Evolutionary conservation across 257 asterid genomes (phyloP).

Genomic region (Scutellaria baicalensis): DNA sequence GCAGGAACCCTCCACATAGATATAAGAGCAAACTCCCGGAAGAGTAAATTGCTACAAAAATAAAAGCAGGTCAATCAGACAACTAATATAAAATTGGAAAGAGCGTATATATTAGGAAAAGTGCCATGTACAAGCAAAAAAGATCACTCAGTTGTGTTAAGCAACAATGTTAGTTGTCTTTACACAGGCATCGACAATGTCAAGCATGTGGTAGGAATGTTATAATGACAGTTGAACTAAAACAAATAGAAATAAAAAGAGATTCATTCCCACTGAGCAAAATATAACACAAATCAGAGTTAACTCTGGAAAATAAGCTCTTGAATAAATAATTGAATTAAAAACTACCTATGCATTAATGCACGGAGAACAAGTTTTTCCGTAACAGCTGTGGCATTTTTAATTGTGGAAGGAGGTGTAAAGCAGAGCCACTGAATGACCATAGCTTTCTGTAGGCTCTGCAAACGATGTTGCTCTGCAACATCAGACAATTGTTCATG

Average conservation of each 20-base stretch:
- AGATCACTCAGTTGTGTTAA: not conserved
- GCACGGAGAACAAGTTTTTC: constrained; percentile 76
- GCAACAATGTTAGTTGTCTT: no score
- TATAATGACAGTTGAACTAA: not conserved
- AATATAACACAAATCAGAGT: not conserved
- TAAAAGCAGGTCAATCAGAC: constrained; percentile 19
- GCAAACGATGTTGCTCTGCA: constrained; percentile 84
- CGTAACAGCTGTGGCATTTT: constrained; percentile 57
- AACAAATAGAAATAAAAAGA: not conserved
- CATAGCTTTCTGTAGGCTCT: constrained; percentile 90
- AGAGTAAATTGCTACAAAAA: constrained; percentile 73
- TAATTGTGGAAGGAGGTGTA: constrained; percentile 95
- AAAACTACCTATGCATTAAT: constrained; percentile 73
- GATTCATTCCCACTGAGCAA: not conserved
- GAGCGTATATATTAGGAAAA: not conserved
- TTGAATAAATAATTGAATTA: not conserved
- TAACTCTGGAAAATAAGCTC: constrained; percentile 7
- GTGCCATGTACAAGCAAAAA: not conserved
- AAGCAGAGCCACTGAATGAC: constrained; percentile 99
- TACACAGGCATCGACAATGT: not conserved
- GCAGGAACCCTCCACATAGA: constrained; percentile 99
- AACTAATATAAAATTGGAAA: constrained; percentile 5
- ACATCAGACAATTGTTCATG: constrained; percentile 54
- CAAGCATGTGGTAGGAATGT: not conserved
- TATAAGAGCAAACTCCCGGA: constrained; percentile 92